Base-by-base conservation (phyloP, 2,329 filamentous ascomycete species). In the Cucurbitaria berberidis region DNA sequence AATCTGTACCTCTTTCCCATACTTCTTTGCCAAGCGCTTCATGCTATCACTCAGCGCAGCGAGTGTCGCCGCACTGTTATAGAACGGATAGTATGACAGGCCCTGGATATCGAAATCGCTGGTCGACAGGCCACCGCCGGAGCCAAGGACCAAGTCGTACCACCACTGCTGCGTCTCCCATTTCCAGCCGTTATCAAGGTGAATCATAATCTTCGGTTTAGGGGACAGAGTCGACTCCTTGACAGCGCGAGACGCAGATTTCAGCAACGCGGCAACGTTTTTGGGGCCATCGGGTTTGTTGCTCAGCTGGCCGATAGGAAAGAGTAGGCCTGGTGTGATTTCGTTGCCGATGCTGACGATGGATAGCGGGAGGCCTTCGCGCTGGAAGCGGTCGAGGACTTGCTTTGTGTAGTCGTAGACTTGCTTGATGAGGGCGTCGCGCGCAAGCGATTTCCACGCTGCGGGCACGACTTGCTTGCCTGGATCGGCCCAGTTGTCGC, bases 281-380 rank as follows among this genome's bases (percentile, higher is more conserved):
- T 77, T 76, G 6, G 67, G 66, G 15, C 68, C 70, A 21, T 63
- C 61, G 58, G 81, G 82, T 48, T 80, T 82, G 29, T 73, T 34
- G 13, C 30, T 75, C 8, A 82, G 82, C 13, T 76, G 74, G 13
- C 88, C 89, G 0, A 84, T 80, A 0, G 88, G 87, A 78, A 85
- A 89, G 38, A 91, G 80, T 27, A 91, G 76, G 0, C 89, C 89
- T 1, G 79, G 75, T 0, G 84, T 83, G 69, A 91, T 90, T 68
- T 91, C 89, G 65, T 91, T 91, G 21, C 89, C 89, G 59, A 91
- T 87, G 15, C 85, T 87, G 44, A 91, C 82, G 44, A 91, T 85
- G 1, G 79, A 76, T 0, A 88, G 82, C 3, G 78, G 72, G 19
- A 89, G 78, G 3, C 80, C 80, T 15, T 81, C 81, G 0, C 72